phyloP scores from a whole-genome alignment of 2,329 filamentous ascomycete species.

The Metarhizium sp. region DNA sequence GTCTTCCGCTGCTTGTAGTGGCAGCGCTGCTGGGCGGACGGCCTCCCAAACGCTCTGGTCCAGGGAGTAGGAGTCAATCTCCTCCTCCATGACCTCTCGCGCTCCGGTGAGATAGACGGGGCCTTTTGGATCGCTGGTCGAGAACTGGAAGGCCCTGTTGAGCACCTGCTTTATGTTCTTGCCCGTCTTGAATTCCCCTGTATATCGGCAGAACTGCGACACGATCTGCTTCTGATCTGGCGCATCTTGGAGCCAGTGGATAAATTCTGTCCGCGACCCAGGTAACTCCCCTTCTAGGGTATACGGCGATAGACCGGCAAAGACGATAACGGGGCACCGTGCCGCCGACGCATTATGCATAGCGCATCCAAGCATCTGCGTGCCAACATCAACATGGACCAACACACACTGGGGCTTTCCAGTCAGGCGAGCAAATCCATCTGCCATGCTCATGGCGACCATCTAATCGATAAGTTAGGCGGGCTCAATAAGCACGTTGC shows the following conservation, averaged over 20 bases:
- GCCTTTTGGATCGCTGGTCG: slow-evolving; percentile 60
- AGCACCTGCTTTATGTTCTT: slow-evolving; percentile 79
- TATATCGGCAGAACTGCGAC: slow-evolving; percentile 70
- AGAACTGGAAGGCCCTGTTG: slow-evolving; percentile 69
- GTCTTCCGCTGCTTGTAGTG: slow-evolving; percentile 35
- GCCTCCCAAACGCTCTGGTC: slow-evolving; percentile 57
- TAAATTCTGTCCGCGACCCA: slow-evolving; percentile 64
- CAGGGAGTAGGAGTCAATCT: slow-evolving; percentile 54
- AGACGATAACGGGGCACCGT: slow-evolving; percentile 62
- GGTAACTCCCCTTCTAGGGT: slow-evolving; percentile 65
- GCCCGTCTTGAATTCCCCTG: slow-evolving; percentile 68
- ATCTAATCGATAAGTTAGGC: slow-evolving; percentile 39
- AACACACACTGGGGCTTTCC: slow-evolving; percentile 64
- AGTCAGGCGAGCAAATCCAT: slow-evolving; percentile 64
- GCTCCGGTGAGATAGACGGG: slow-evolving; percentile 68
- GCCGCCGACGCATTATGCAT: slow-evolving; percentile 67
- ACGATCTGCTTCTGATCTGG: slow-evolving; percentile 70
- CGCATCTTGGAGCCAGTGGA: slow-evolving; percentile 74
- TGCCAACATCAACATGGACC: slow-evolving; percentile 66
- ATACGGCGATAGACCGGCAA: slow-evolving; percentile 64
- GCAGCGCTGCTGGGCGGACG: slow-evolving; percentile 49
- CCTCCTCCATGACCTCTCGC: slow-evolving; percentile 72
- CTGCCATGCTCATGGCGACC: slow-evolving; percentile 78
- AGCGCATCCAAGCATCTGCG: slow-evolving; percentile 61
- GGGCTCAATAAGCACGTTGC: too few species aligned